Evolutionary conservation across 306 rosid genomes (phyloP).

Genomic region (Alnus rubra): DNA sequence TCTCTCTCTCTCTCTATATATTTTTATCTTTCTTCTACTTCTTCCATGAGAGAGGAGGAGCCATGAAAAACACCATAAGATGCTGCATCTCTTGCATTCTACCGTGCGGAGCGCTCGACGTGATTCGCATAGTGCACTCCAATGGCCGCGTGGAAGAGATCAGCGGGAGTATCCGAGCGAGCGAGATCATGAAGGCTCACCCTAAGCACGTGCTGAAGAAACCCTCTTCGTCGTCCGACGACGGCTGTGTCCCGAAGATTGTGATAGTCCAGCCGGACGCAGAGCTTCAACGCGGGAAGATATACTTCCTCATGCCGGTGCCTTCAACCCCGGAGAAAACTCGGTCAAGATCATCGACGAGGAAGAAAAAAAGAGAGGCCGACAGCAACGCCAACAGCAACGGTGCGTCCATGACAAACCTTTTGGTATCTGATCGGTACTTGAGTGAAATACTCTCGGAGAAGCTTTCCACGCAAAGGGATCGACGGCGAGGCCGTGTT

Average conservation of each 20-base stretch:
- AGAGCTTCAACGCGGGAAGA: slow-evolving; percentile 87
- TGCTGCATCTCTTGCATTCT: slow-evolving; percentile 98
- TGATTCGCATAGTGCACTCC: slow-evolving; percentile 82
- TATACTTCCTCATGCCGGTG: slow-evolving; percentile 92
- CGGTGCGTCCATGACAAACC: slow-evolving; percentile 40
- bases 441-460: slow-evolving; percentile 83
- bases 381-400: neutral
- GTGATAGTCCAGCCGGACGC: slow-evolving; percentile 93
- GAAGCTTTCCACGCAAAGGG: slow-evolving; percentile 70
- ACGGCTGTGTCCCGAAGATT: slow-evolving; percentile 63
- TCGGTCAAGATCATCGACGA: slow-evolving; percentile 21
- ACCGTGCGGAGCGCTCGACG: slow-evolving; percentile 92
- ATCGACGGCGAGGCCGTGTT: slow-evolving; percentile 80
- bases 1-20: slow-evolving; percentile 1
- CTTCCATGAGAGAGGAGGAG: neutral
- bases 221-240: slow-evolving; percentile 64
- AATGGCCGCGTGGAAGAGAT: slow-evolving; percentile 85
- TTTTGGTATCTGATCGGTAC: slow-evolving; percentile 65
- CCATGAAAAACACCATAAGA: slow-evolving; percentile 77
- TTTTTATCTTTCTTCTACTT: slow-evolving; percentile 1
- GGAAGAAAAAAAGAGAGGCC: slow-evolving; percentile 38
- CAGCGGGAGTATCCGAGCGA: slow-evolving; percentile 66
- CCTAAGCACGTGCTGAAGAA: slow-evolving; percentile 89
- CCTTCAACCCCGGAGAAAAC: slow-evolving; percentile 46
- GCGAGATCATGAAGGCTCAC: slow-evolving; percentile 81